Base-by-base conservation (phyloP, 139 green algal species). In the Auxenochlorella pyrenoidosa region DNA sequence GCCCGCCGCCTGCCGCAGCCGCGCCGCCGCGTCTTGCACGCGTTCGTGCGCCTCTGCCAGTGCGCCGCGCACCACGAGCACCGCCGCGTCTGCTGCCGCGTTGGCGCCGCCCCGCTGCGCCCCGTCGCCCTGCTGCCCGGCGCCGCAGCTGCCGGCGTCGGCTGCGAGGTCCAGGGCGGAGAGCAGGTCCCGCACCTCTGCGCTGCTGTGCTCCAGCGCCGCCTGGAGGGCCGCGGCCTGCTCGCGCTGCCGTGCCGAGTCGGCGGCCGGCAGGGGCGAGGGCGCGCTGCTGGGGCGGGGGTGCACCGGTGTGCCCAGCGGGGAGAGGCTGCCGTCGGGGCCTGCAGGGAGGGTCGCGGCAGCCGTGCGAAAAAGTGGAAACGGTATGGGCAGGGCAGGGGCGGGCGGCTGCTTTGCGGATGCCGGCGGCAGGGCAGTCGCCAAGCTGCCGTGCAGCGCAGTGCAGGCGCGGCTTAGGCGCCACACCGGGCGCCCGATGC, bases 101-200 rank as follows among this genome's bases (percentile, higher is more conserved):
- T 10, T 32, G 4, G 8, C 63, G 32, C 40, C 16, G 26, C 22
- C 63, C 28, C 21, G 41, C 10, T 6, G 43, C 22, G 3, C 75
- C n/a, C n/a, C 30, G 32, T 1, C 22, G 0, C 44, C n/a, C n/a
- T 34, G 32, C 6, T 44, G 13, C 21, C 60, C 10, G 59, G 40
- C 21, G 59, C 79, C 16, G 38, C 38, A 16, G 63, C n/a, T 47
- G 40, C 38, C 28, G 28, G 26, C 4, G 30, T 28, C 84, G 2
- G 73, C 73, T 3, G 84, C 75, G 18, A 43, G 19, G 8, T 88
- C 75, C 58, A 88, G 28, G 0, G 84, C 73, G 1, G 58, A 66
- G 28, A 88, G 73, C 16, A 88, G 41, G 32, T 88, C 84, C 40
- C 63, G 22, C 16, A 88, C 75, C 59, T 88, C 84, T 8, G 36